Evolutionary conservation across 192 early-diverging fungal genomes (phyloP).

Genomic region (Pilobolus umbonatus): DNA sequence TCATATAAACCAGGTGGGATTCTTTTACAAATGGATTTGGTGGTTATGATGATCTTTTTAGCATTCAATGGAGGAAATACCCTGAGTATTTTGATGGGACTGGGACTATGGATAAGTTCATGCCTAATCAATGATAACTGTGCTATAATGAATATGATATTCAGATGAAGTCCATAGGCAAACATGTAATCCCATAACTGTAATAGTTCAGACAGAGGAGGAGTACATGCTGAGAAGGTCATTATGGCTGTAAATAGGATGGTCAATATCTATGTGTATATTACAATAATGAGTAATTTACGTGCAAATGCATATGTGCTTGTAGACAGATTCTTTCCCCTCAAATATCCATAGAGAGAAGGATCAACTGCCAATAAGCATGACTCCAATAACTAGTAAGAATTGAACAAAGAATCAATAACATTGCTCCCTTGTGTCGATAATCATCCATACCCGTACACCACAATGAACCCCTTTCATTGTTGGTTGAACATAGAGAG

Average conservation of each 20-base stretch:
- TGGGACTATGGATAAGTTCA: slow-evolving; percentile 64
- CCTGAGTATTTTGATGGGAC: slow-evolving; percentile 68
- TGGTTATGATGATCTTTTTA: slow-evolving; percentile 47
- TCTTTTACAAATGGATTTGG: slow-evolving; percentile 49
- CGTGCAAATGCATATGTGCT: slow-evolving; percentile 88
- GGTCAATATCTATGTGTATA: not conserved
- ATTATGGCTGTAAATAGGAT: slow-evolving; percentile 60
- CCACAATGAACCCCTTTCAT: slow-evolving; percentile 89
- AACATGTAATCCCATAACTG: slow-evolving; percentile 91
- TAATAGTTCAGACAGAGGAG: slow-evolving; percentile 79
- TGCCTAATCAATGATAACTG: slow-evolving; percentile 74
- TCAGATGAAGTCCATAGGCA: slow-evolving; percentile 88
- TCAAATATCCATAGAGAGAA: slow-evolving; percentile 64
- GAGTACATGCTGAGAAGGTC: slow-evolving; percentile 86
- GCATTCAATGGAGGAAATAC: slow-evolving; percentile 66
- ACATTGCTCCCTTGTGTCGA: not conserved
- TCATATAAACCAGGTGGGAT: slow-evolving; percentile 72
- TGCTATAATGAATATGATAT: slow-evolving; percentile 85
- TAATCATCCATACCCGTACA: slow-evolving; percentile 53
- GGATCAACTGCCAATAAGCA: slow-evolving; percentile 76
- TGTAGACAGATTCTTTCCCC: slow-evolving; percentile 64
- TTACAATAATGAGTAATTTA: slow-evolving; percentile 34
- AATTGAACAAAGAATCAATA: not conserved
- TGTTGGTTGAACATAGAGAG: slow-evolving; percentile 88
- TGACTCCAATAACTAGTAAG: slow-evolving; percentile 74